Conservation (phyloP, 495 filamentous ascomycete species). For the Penicillium soppii region DNA sequence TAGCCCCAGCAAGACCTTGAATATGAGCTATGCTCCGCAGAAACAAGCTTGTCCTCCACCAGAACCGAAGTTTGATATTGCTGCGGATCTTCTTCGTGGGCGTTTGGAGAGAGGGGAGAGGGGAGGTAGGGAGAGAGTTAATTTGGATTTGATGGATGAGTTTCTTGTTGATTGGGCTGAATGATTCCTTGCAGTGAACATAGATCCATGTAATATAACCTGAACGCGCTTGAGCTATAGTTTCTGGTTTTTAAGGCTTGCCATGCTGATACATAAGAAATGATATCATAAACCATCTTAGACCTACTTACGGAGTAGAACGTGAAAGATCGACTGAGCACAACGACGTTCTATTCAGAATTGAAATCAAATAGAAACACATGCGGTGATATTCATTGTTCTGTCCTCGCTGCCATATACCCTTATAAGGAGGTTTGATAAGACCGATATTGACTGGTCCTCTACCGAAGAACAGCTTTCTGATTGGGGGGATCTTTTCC, state of each 20-base stretch:
- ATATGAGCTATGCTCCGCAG: not conserved
- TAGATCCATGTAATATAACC: too few relatives aligned
- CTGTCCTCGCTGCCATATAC: too few relatives aligned
- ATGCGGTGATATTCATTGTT: too few relatives aligned
- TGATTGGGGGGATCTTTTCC: slow-evolving; percentile 13
- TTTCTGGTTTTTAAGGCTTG: too few relatives aligned
- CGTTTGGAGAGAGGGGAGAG: slow-evolving; percentile 3
- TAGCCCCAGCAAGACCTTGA: not conserved
- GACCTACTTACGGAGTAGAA: too few relatives aligned
- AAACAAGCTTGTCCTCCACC: not conserved
- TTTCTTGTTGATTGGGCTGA: slow-evolving; percentile 6
- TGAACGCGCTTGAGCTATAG: too few relatives aligned
- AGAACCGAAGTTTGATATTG: slow-evolving; percentile 7
- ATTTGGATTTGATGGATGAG: slow-evolving; percentile 3
- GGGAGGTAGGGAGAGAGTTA: not conserved
- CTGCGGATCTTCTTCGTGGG: slow-evolving; percentile 3
- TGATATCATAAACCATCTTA: too few relatives aligned
- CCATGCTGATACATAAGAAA: too few relatives aligned
- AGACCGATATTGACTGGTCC: slow-evolving; percentile 13
- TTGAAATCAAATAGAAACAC: too few relatives aligned
- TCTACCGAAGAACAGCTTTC: slow-evolving; percentile 14
- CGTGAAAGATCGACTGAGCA: too few relatives aligned
- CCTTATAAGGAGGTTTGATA: slow-evolving; percentile 11
- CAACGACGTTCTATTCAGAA: too few relatives aligned
- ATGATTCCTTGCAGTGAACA: too few relatives aligned